phyloP scores from a whole-genome alignment of 441 rosid genomes.

The Adansonia gregorii region DNA sequence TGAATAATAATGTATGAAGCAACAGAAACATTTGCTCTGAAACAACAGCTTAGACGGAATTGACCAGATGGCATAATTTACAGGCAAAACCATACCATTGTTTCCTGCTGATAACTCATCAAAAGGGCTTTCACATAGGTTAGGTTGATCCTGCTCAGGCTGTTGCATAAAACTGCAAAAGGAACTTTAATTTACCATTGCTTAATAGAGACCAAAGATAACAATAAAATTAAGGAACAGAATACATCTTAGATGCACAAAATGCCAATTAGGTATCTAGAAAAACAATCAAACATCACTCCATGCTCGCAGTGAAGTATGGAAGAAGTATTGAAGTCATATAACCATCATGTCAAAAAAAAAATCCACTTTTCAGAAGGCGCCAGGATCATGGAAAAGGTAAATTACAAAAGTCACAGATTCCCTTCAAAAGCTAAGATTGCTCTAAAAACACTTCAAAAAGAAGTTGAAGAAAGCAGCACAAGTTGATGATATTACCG shows the following conservation, averaged over 20 bases:
- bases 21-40: constrained; percentile 15
- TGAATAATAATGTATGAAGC: constrained; percentile 18
- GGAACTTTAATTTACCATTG: constrained; percentile 26
- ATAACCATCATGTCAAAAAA: constrained; percentile 20
- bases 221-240: background rate
- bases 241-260: constrained; percentile 15
- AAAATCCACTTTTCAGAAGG: background rate
- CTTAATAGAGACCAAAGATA: constrained; percentile 11
- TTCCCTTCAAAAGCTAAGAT: background rate
- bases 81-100: constrained; percentile 52
- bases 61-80: constrained; percentile 17
- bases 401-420: constrained; percentile 10
- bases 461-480: background rate
- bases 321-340: constrained; percentile 16
- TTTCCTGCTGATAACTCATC: constrained; percentile 53
- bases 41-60: constrained; percentile 26
- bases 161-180: constrained; percentile 56
- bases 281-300: background rate
- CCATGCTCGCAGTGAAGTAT: constrained; percentile 15
- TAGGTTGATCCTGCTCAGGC: constrained; percentile 53
- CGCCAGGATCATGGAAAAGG: background rate
- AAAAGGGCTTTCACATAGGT: constrained; percentile 47
- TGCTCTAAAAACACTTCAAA: background rate
- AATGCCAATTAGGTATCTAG: constrained; percentile 21
- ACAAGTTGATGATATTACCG: constrained; percentile 32